These are phyloP conservation scores for Candida smagusa DNA, from an alignment of 1,139 yeast species.

Conservation along the genomic window DNA sequence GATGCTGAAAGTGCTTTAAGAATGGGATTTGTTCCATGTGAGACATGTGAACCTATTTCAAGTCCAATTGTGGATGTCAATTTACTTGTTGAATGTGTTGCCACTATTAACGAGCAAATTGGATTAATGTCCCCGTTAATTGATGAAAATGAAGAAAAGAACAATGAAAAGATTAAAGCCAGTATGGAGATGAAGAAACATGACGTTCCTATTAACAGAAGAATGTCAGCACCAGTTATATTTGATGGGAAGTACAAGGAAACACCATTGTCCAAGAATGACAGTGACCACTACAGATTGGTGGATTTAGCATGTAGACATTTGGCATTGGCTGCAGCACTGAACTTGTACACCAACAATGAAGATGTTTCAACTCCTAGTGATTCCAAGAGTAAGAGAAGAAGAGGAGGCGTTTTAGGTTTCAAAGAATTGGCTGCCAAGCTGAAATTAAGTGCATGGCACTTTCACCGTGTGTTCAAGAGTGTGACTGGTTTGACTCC, in stretches of 20 bases:
- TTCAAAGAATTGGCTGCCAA: conserved; percentile 86
- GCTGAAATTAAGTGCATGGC: conserved; percentile 89
- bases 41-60: conserved; percentile 45
- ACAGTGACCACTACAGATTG: conserved; percentile 64
- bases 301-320: conserved; percentile 83
- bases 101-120: conserved; percentile 51
- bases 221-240: conserved; percentile 29
- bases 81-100: conserved; percentile 57
- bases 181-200: conserved; percentile 28
- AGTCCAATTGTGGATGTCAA: conserved; percentile 47
- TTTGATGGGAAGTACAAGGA: conserved; percentile 25
- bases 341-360: conserved; percentile 35
- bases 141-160: conserved; percentile 45
- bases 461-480: conserved; percentile 85
- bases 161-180: conserved; percentile 37
- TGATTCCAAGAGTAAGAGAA: conserved; percentile 46
- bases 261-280: conserved; percentile 47
- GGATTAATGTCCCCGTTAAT: conserved; percentile 54
- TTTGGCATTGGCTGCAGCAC: conserved; percentile 76
- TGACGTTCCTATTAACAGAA: conserved; percentile 20
- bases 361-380: conserved; percentile 13
- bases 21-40: conserved; percentile 51
- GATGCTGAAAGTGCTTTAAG: conserved; percentile 40
- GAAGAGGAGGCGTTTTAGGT: conserved; percentile 87
- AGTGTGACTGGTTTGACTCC: conserved; percentile 85